Evolutionary conservation across 2,329 filamentous ascomycete genomes (phyloP).

Genomic region (Penicillium rolfsii): DNA sequence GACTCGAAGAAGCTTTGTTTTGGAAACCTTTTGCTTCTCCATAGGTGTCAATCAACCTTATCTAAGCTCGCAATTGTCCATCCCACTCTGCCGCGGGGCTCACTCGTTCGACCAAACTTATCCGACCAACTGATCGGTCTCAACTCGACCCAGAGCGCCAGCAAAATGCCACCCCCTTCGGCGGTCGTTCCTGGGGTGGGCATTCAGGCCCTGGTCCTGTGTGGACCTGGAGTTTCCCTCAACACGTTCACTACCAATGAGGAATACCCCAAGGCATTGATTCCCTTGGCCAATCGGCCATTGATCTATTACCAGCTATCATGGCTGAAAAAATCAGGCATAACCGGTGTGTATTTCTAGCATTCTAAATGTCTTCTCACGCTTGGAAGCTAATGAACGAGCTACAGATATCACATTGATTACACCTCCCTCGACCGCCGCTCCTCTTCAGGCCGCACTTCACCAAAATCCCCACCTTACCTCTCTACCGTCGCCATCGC

Average conservation of each 20-base stretch:
- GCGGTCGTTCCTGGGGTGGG: constrained; percentile 29
- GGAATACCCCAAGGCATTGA: constrained; percentile 44
- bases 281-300: constrained; percentile 55
- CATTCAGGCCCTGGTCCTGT: constrained; percentile 29
- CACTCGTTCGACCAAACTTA: background rate
- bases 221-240: constrained; percentile 50
- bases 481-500: constrained; percentile 51
- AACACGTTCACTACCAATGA: constrained; percentile 56
- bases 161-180: constrained; percentile 6
- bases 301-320: constrained; percentile 51
- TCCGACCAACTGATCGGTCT: background rate
- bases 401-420: constrained; percentile 51
- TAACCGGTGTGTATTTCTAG: constrained; percentile 41
- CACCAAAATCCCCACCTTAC: constrained; percentile 56
- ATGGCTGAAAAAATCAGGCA: constrained; percentile 54
- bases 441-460: constrained; percentile 51
- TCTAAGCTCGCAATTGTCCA: background rate
- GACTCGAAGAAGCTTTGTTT: background rate
- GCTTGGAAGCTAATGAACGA: constrained; percentile 2
- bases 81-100: constrained; percentile 7
- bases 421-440: constrained; percentile 49
- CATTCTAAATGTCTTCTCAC: background rate
- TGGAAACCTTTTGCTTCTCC: background rate
- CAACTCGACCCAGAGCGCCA: background rate
- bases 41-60: background rate